Percentiles rank a stretch among this genome's conserved stretches.
Evolutionary conservation across 768 basidiomycete species (phyloP).

Genomic region (Rhodosporidiobolus sp.): DNA sequence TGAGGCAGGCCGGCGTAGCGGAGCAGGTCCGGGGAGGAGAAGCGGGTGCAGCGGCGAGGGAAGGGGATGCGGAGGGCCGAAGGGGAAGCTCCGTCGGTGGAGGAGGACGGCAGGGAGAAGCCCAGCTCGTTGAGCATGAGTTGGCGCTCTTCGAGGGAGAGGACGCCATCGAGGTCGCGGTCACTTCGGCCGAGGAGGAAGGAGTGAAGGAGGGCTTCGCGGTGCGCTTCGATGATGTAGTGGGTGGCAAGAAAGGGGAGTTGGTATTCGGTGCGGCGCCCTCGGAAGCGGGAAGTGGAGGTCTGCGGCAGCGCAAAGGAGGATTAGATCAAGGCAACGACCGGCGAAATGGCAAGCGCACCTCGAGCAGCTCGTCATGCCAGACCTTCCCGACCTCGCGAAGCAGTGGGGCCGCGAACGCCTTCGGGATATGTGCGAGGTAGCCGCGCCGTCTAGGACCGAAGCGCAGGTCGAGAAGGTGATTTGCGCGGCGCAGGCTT

Average conservation of each 20-base stretch:
- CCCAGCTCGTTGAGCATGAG: slow-evolving; percentile 20
- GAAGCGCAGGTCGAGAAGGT: slow-evolving; percentile 48
- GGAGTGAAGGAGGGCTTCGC: slow-evolving; percentile 36
- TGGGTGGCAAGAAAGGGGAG: slow-evolving; percentile 34
- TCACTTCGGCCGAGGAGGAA: slow-evolving; percentile 24
- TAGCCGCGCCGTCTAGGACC: slow-evolving; percentile 51
- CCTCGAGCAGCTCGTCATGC: slow-evolving; percentile 39
- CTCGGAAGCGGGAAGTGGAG: slow-evolving; percentile 45
- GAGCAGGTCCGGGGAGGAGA: not conserved
- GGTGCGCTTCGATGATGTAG: slow-evolving; percentile 39
- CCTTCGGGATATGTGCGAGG: slow-evolving; percentile 52
- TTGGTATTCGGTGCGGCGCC: slow-evolving; percentile 21
- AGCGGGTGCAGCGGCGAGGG: slow-evolving; percentile 6
- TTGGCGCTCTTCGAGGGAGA: slow-evolving; percentile 24
- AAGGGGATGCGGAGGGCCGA: not conserved
- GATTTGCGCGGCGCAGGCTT: too few species aligned
- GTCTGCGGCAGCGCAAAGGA: slow-evolving; percentile 47
- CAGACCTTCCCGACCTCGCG: slow-evolving; percentile 49
- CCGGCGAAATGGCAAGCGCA: not conserved
- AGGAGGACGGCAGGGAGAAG: not conserved
- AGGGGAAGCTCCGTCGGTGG: too few species aligned
- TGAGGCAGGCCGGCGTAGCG: slow-evolving; percentile 4
- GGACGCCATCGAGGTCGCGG: slow-evolving; percentile 6
- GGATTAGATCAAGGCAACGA: not conserved
- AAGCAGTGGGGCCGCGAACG: slow-evolving; percentile 49